Percentiles rank a stretch among this genome's conserved stretches.
These are phyloP conservation scores for Neurospora crassa DNA, from an alignment of 2,329 filamentous ascomycete species.

Conservation along the genomic window DNA sequence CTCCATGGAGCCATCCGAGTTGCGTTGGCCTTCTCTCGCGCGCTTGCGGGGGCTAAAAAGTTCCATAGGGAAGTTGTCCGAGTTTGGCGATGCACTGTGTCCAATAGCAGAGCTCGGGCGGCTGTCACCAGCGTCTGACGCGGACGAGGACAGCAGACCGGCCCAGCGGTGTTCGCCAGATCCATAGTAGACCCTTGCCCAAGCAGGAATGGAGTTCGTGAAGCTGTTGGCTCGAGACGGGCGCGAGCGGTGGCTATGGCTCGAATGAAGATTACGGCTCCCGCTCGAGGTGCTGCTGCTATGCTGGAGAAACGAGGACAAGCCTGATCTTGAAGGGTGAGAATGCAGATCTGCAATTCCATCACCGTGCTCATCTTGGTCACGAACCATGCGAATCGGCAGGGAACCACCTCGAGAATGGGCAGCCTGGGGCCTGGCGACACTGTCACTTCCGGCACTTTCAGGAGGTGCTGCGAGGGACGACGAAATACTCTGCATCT, in stretches of 20 bases:
- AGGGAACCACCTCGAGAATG: constrained; percentile 31
- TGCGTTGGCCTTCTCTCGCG: constrained; percentile 28
- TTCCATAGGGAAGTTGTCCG: constrained; percentile 36
- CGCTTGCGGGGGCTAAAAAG: constrained; percentile 38
- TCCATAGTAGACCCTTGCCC: constrained; percentile 61
- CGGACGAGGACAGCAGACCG: constrained; percentile 34
- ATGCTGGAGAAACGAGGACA: constrained; percentile 40
- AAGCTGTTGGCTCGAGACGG: constrained; percentile 36
- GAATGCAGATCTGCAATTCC: constrained; percentile 50
- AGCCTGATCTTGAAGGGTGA: constrained; percentile 42
- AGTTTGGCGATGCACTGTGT: constrained; percentile 40
- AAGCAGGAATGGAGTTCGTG: constrained; percentile 38
- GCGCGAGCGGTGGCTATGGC: constrained; percentile 27
- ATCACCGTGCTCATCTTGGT: constrained; percentile 56
- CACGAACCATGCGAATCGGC: constrained; percentile 38
- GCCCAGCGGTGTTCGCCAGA: constrained; percentile 51
- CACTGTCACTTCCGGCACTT: constrained; percentile 29
- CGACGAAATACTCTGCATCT: constrained; percentile 49
- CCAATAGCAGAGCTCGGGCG: constrained; percentile 35
- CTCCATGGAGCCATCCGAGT: constrained; percentile 31
- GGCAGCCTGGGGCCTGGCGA: constrained; percentile 40
- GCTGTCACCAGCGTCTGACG: constrained; percentile 38
- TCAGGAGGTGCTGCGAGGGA: constrained; percentile 38
- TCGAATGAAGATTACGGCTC: constrained; percentile 39
- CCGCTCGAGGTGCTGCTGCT: constrained; percentile 30